These are phyloP conservation scores for Suillus hirtellus DNA, from an alignment of 768 basidiomycete species.

Conservation along the genomic window DNA sequence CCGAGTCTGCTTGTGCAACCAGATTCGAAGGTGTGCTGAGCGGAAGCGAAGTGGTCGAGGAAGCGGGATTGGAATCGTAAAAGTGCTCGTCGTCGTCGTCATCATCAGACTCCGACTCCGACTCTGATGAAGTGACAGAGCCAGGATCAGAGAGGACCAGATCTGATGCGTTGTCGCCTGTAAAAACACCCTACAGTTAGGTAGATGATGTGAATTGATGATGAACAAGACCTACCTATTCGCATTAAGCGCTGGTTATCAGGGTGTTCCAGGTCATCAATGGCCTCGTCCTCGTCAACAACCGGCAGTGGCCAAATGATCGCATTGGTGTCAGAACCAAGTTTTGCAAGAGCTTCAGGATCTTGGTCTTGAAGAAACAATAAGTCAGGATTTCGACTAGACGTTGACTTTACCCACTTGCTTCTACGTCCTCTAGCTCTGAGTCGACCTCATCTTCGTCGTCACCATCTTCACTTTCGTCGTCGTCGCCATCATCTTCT, in stretches of 20 bases:
- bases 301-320: slow-evolving; percentile 77
- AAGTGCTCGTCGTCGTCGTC: slow-evolving; percentile 44
- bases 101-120: slow-evolving; percentile 42
- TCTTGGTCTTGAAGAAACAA: slow-evolving; percentile 46
- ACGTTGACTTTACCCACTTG: slow-evolving; percentile 43
- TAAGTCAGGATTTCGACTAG: background rate
- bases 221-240: slow-evolving; percentile 48
- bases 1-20: slow-evolving; percentile 39
- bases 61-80: slow-evolving; percentile 35
- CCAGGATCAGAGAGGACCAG: slow-evolving; percentile 61
- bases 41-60: slow-evolving; percentile 50
- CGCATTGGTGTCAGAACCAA: slow-evolving; percentile 77
- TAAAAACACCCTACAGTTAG: slow-evolving; percentile 5
- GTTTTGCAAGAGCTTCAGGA: slow-evolving; percentile 38
- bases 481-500: slow-evolving; percentile 18
- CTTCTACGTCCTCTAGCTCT: slow-evolving; percentile 68
- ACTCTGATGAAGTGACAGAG: slow-evolving; percentile 53
- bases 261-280: slow-evolving; percentile 60
- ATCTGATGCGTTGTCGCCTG: slow-evolving; percentile 63
- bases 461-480: slow-evolving; percentile 26
- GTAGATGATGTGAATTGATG: background rate
- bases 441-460: slow-evolving; percentile 47
- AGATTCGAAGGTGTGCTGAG: slow-evolving; percentile 40
- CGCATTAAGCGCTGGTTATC: slow-evolving; percentile 76
- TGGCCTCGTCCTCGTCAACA: slow-evolving; percentile 61